Base-by-base conservation (phyloP, 495 filamentous ascomycete species). In the Lepraria neglecta region DNA sequence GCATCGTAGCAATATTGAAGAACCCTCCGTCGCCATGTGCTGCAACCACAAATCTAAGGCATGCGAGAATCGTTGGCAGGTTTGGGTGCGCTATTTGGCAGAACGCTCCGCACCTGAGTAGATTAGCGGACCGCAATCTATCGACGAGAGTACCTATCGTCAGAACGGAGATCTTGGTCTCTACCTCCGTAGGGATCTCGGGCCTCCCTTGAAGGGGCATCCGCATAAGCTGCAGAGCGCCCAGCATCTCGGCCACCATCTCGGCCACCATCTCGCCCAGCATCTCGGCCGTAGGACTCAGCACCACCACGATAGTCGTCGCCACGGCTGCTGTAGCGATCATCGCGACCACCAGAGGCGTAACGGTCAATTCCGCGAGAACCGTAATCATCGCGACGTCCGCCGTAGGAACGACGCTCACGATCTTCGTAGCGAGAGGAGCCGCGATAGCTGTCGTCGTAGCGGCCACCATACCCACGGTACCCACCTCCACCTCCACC, bases 301-400 rank as follows among this genome's bases (percentile, higher is more conserved):
- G 70, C 72, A 48, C 70, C 73, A 47, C 72, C 68, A 30, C 75
- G 72, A 61, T 77, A 73, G 56, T 77, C 74, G 47, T 75, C 79
- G 65, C 80, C 77, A 64, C 80, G 77, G 59, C 82, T 76, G 66
- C 78, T 74, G 68, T 87, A 85, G 67, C 84, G 82, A 65, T 84
- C 81, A 24, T 81, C 76, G 47, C 83, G 79, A 60, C 79, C 77
- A 56, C 78, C 75, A 56, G 76, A 77, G 56, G 79, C 79, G 71
- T 89, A 88, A 58, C 87, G 83, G 62, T 89, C 86, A 61, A 83
- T 79, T 57, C 83, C 84, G 70, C 82, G 80, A 64, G 84, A 84
- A 44, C 80, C 82, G 63, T 86, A 87, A 47, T 84, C 84, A 67
- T 86, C 84, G 67, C 79, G 73, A 72, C 74, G 65, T 47, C 83